These are phyloP conservation scores for Paraphoma chrysanthemicola DNA, from an alignment of 2,329 filamentous ascomycete genomes.

Conservation along the genomic window DNA sequence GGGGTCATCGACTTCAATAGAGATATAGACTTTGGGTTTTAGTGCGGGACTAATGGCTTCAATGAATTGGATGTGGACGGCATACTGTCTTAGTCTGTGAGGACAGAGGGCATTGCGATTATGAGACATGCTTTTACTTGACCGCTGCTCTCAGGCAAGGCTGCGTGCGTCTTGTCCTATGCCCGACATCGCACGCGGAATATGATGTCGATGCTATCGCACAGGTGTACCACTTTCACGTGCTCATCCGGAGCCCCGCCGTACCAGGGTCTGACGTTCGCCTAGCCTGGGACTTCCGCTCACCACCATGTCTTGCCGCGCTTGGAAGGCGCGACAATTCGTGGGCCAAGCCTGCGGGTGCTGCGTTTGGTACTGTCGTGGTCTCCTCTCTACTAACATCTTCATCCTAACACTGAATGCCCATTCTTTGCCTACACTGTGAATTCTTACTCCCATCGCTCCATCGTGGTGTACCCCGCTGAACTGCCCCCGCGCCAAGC, in stretches of 20 bases:
- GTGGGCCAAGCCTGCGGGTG: constrained; percentile 31
- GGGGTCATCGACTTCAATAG: constrained; percentile 17
- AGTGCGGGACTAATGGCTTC: constrained; percentile 10
- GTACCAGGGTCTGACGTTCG: constrained; percentile 11
- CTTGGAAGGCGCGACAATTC: constrained; percentile 21
- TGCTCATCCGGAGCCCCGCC: constrained; percentile 6
- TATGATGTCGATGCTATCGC: no score
- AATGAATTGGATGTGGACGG: not conserved
- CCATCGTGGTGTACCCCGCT: constrained; percentile 14
- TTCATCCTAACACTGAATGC: not conserved
- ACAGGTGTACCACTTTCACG: not conserved
- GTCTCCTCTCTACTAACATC: constrained; percentile 2
- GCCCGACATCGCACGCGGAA: not conserved
- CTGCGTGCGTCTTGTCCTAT: not conserved
- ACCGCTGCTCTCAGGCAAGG: no score
- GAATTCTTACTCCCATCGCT: not conserved
- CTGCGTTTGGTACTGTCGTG: constrained; percentile 16
- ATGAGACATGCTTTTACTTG: no score
- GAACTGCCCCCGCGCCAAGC: constrained; percentile 39
- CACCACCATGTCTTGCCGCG: constrained; percentile 13
- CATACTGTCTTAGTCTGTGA: no score
- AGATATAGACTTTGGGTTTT: constrained; percentile 20
- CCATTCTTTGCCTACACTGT: not conserved
- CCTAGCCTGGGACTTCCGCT: not conserved
- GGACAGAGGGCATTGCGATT: no score